Evolutionary conservation across 2,329 filamentous ascomycete genomes (phyloP), one percentile per base, ranked within the genome.

Genomic region (Cercospora canescens): DNA sequence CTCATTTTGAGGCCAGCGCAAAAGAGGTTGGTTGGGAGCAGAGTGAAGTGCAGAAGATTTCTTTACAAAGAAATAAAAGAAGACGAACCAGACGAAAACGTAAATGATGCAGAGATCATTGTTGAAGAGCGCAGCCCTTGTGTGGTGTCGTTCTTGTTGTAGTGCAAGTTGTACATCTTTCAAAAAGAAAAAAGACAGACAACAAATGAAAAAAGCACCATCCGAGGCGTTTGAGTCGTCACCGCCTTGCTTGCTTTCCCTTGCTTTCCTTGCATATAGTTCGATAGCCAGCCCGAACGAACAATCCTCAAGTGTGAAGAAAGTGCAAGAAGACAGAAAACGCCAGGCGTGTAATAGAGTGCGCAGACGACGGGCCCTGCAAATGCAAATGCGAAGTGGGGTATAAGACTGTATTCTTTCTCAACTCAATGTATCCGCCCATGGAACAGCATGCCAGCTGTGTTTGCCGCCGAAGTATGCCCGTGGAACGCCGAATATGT

Each of bases 401-500:
- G 60, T 62, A 62, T 62, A 55, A 56, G 48, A 62, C 60, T 62
- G 60, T 62, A 41, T 55, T 52, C 52, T 56, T 56, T 35, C 52
- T 56, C 45, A 52, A 52, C 45, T 52, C 45, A 52, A 52, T 52
- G 45, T 52, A 52, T 21, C 57, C 57, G 21, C 24, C 37, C 35
- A 41, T 41, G 35, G 18, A 18, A 60, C 50, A 65, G 65, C 65
- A 55, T 58, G 65, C 65, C 65, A 64, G 60, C 65, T 64, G 61
- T 57, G 21, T n/a, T n/a, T n/a, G 26, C 55, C 21, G 50, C 52
- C 56, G 28, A 59, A 63, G 28, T 37, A 59, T 45, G 54, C 52
- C 26, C 61, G 26, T 45, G 35, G 60, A 69, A 69, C 67, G 65
- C 67, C 67, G 60, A 57, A 21, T 55, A 32, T 32, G 35, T 32